A percentile compares a stretch with the other conserved stretches of the same genome.
Evolutionary conservation across 2,329 filamentous ascomycete genomes (phyloP).

Genomic region (Teratosphaeria pseudoeucalypti): DNA sequence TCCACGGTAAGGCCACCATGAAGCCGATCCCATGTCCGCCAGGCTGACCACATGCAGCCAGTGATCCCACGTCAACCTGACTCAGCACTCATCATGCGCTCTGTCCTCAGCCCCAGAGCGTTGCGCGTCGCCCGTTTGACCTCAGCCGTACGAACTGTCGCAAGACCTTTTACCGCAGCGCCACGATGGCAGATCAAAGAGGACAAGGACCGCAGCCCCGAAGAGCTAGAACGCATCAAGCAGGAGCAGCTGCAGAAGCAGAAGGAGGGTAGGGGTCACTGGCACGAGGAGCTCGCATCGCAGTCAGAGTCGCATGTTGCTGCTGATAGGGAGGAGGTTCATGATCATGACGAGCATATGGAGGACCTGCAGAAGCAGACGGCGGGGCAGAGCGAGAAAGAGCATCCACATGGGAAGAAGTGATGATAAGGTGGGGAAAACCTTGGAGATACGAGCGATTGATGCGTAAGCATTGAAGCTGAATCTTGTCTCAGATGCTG

Average conservation of each 20-base stretch:
- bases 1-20: background rate
- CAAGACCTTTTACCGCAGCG: constrained; percentile 20
- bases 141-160: background rate
- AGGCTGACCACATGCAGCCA: background rate
- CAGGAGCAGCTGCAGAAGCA: constrained; percentile 36
- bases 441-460: background rate
- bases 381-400: constrained; percentile 31
- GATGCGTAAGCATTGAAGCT: background rate
- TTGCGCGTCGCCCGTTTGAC: background rate
- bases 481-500: background rate
- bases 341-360: constrained; percentile 34
- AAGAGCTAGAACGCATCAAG: constrained; percentile 34
- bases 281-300: constrained; percentile 35
- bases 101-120: background rate
- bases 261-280: constrained; percentile 31
- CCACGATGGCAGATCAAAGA: constrained; percentile 29
- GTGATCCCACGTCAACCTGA: background rate
- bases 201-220: constrained; percentile 26
- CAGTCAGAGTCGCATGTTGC: constrained; percentile 31
- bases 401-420: constrained; percentile 18
- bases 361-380: constrained; percentile 36
- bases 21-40: background rate
- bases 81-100: background rate
- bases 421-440: background rate
- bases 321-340: constrained; percentile 34